phyloP scores from a whole-genome alignment of 2,329 filamentous ascomycete species.

The Penicillium sp. region DNA sequence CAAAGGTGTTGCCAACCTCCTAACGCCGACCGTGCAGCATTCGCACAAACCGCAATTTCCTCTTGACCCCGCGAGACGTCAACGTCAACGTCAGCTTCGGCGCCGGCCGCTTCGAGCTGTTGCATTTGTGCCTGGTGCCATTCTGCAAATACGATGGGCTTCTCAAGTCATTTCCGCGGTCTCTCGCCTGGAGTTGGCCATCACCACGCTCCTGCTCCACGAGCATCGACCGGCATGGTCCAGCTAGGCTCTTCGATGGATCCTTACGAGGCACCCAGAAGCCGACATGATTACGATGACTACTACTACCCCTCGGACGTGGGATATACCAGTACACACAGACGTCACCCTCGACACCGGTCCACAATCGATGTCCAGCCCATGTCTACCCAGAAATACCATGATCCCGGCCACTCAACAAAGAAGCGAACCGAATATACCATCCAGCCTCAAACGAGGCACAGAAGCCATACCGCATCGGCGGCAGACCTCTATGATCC shows the following conservation, averaged over 20 bases:
- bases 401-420: conserved; percentile 33
- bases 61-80: background rate
- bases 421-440: conserved; percentile 42
- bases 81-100: background rate
- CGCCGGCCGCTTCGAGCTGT: background rate
- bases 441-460: conserved; percentile 35
- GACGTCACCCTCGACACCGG: conserved; percentile 28
- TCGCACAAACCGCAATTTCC: background rate
- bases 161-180: conserved; percentile 36
- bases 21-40: conserved; percentile 1
- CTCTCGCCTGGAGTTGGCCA: conserved; percentile 38
- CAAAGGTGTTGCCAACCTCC: background rate
- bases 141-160: conserved; percentile 28
- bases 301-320: conserved; percentile 34
- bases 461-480: conserved; percentile 39
- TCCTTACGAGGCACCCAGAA: conserved; percentile 33
- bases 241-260: conserved; percentile 38
- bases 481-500: conserved; percentile 30
- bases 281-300: conserved; percentile 33
- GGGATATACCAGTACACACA: conserved; percentile 32
- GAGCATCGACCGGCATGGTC: conserved; percentile 46
- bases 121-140: background rate
- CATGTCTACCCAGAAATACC: conserved; percentile 36
- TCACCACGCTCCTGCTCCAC: conserved; percentile 37
- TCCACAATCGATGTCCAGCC: conserved; percentile 37